phyloP scores from a whole-genome alignment of 345 rosid species.

The Arabidopsis arenosa region DNA sequence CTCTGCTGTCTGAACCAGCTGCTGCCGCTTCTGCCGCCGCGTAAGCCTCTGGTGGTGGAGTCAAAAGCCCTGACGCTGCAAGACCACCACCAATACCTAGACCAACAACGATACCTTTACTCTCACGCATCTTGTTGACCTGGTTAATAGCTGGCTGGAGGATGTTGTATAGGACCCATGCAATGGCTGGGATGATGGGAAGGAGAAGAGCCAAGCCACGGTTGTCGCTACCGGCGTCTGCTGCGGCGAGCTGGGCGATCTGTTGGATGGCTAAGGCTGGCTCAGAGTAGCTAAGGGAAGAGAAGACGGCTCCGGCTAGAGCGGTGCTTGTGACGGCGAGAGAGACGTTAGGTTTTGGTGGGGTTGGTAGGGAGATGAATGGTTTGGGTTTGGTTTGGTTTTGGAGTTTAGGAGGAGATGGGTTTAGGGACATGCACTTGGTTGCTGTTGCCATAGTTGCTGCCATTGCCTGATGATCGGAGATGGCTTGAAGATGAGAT shows the following conservation, averaged over 20 bases:
- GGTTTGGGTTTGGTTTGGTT: constrained; percentile 47
- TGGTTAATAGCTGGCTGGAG: constrained; percentile 95
- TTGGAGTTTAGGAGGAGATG: constrained; percentile 57
- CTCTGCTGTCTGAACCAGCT: constrained; percentile 66
- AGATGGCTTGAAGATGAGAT: constrained; percentile 13
- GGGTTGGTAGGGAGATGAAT: constrained; percentile 35
- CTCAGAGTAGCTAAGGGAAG: constrained; percentile 66
- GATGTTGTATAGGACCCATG: constrained; percentile 93
- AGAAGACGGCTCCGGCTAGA: constrained; percentile 83
- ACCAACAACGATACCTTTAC: constrained; percentile 71
- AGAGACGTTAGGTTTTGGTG: constrained; percentile 36
- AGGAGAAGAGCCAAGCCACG: constrained; percentile 86
- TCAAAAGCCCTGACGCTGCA: constrained; percentile 61
- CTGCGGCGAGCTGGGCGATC: constrained; percentile 59
- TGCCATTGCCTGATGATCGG: constrained; percentile 50
- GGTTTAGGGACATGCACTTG: constrained; percentile 57
- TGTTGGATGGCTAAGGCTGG: constrained; percentile 92
- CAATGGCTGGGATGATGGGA: constrained; percentile 84
- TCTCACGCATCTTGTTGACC: constrained; percentile 70
- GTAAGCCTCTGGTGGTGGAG: constrained; percentile 58
- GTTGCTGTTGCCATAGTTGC: constrained; percentile 72
- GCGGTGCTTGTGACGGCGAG: constrained; percentile 53
- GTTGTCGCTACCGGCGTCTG: constrained; percentile 70
- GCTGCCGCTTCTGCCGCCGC: constrained; percentile 52
- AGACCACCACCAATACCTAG: constrained; percentile 77